These are phyloP conservation scores for Scenedesmus sp. DNA, from an alignment of 163 green algal species.

Conservation along the genomic window DNA sequence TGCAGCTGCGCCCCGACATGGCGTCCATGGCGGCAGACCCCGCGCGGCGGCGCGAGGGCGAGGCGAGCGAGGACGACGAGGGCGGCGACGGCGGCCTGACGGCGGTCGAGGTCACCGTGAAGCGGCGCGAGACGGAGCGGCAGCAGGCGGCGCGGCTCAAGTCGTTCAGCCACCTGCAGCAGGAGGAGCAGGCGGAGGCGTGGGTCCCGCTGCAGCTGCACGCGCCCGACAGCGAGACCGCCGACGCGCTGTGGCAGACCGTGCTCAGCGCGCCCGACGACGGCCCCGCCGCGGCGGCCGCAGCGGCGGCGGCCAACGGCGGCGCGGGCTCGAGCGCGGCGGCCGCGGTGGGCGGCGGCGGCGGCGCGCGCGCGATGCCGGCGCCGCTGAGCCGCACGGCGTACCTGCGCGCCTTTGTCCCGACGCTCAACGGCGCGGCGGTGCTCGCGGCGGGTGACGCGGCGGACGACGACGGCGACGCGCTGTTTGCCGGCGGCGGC, in stretches of 20 bases:
- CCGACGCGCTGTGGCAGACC: conserved; percentile 29
- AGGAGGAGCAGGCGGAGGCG: conserved; percentile 80
- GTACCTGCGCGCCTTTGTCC: conserved; percentile 32
- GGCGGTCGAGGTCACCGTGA: conserved; percentile 75
- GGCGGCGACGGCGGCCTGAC: conserved; percentile 39
- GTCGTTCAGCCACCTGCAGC: conserved; percentile 79
- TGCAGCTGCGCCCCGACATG: conserved; percentile 81
- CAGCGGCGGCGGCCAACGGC: conserved; percentile 10
- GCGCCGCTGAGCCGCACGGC: not conserved
- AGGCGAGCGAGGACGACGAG: conserved; percentile 49
- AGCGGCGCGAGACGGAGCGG: conserved; percentile 86
- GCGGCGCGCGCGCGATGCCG: conserved; percentile 9
- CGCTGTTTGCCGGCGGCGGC: not conserved
- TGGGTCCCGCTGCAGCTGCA: conserved; percentile 69
- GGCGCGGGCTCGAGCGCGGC: not conserved
- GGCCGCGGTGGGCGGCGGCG: not conserved
- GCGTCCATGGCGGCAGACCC: conserved; percentile 57
- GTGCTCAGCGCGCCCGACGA: conserved; percentile 15
- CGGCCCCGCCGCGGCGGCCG: conserved; percentile 11
- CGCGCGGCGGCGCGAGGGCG: conserved; percentile 28
- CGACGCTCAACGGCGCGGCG: not conserved
- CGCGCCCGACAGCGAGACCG: conserved; percentile 20
- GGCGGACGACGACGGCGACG: not conserved
- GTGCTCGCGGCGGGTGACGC: not conserved
- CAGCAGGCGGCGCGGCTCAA: conserved; percentile 78